Evolutionary conservation across 2,329 filamentous ascomycete genomes (phyloP).

Genomic region (Clonostachys sp.): DNA sequence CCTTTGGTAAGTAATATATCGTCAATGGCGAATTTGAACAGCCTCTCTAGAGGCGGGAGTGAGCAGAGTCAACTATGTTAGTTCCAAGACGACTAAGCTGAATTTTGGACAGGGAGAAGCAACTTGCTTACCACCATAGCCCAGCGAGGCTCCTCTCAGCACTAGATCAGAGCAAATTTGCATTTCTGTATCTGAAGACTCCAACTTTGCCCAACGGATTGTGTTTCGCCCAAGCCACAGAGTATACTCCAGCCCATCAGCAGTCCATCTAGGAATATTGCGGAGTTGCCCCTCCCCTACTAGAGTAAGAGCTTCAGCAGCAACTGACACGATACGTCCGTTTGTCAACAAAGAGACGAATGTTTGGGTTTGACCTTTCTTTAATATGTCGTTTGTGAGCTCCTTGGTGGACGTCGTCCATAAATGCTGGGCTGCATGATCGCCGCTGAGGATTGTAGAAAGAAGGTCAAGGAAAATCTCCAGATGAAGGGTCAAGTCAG

Average conservation of each 20-base stretch:
- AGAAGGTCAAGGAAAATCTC: constrained; percentile 38
- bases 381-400: constrained; percentile 13
- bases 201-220: constrained; percentile 30
- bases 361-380: constrained; percentile 23
- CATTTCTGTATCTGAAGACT: constrained; percentile 23
- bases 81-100: constrained; percentile 2
- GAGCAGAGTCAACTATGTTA: background rate
- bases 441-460: constrained; percentile 29
- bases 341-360: constrained; percentile 40
- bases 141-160: constrained; percentile 62
- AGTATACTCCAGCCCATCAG: constrained; percentile 59
- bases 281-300: constrained; percentile 26
- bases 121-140: constrained; percentile 58
- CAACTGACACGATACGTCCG: constrained; percentile 43
- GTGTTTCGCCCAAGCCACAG: constrained; percentile 70
- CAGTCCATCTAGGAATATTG: constrained; percentile 48
- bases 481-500: constrained; percentile 37
- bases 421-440: constrained; percentile 25
- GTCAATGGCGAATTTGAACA: constrained; percentile 29
- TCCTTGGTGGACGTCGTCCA: constrained; percentile 26
- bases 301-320: constrained; percentile 50
- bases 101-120: too few species aligned
- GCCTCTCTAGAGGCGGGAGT: constrained; percentile 27
- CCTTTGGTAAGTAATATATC: constrained; percentile 26
- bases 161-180: constrained; percentile 43